These are phyloP conservation scores for Chytridium lagenaria DNA, from an alignment of 371 early-diverging fungal species.

Conservation along the genomic window DNA sequence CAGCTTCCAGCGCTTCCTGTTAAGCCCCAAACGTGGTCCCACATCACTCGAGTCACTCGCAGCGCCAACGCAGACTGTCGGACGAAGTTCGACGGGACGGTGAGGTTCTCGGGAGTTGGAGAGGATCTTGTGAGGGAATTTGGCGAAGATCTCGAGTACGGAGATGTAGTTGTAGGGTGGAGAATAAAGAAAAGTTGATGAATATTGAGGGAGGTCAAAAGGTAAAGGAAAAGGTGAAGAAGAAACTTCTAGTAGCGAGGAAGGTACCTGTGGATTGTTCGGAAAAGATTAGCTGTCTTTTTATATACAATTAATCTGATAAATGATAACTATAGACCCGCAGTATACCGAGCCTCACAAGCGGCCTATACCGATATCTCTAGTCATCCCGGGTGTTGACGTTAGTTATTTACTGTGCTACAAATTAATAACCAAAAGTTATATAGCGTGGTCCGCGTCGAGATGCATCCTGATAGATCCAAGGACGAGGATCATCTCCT, in stretches of 20 bases:
- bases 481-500: conserved; percentile 47
- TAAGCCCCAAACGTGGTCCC: too few species aligned
- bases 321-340: conserved; percentile 20
- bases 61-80: too few species aligned
- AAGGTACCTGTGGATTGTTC: conserved; percentile 39
- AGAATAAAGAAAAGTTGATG: too few species aligned
- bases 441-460: background rate
- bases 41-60: too few species aligned
- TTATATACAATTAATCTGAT: too few species aligned
- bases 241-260: conserved; percentile 31
- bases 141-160: background rate
- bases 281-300: conserved; percentile 48
- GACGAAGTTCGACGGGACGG: too few species aligned
- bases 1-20: too few species aligned
- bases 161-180: background rate
- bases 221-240: conserved; percentile 19
- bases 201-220: too few species aligned
- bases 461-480: conserved; percentile 26
- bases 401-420: background rate
- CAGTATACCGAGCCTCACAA: conserved; percentile 36
- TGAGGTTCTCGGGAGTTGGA: background rate
- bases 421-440: background rate
- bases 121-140: background rate
- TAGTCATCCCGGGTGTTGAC: conserved; percentile 22
- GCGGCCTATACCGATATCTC: conserved; percentile 36